phyloP scores from a whole-genome alignment of 1,284 basidiomycete species.

The Leccinum pallidistipes region DNA sequence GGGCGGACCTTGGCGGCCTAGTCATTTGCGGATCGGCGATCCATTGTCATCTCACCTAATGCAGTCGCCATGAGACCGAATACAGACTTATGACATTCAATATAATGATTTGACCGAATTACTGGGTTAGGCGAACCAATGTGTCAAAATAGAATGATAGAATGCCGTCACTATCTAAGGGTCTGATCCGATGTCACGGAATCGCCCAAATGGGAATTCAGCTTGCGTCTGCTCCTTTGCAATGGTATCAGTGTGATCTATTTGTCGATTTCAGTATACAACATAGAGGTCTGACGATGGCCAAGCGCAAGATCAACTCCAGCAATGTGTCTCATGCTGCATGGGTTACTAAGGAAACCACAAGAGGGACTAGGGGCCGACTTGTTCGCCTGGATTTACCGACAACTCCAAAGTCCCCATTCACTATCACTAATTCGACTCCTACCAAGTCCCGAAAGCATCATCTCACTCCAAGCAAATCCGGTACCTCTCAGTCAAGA shows the following conservation, averaged over 20 bases:
- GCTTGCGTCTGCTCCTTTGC: not conserved
- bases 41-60: not conserved
- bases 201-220: not conserved
- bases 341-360: not conserved
- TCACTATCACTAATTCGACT: not conserved
- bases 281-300: not conserved
- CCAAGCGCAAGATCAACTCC: not conserved
- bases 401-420: not conserved
- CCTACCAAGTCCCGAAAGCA: not conserved
- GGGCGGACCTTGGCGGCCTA: too few relatives aligned
- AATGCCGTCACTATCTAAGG: not conserved
- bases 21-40: too few relatives aligned
- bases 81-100: not conserved
- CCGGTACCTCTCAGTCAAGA: not conserved
- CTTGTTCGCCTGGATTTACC: not conserved
- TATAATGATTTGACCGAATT: too few relatives aligned
- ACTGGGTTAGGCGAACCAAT: not conserved
- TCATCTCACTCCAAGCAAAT: not conserved
- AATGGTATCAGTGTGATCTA: not conserved
- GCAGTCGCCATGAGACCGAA: not conserved
- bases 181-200: not conserved
- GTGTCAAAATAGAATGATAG: not conserved
- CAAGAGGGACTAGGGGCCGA: not conserved
- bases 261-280: not conserved
- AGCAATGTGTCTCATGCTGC: not conserved